A percentile compares a stretch with the other conserved stretches of the same genome.
These are phyloP conservation scores for Thielaviopsis musarum DNA, from an alignment of 2,329 filamentous ascomycete genomes.

Conservation along the genomic window DNA sequence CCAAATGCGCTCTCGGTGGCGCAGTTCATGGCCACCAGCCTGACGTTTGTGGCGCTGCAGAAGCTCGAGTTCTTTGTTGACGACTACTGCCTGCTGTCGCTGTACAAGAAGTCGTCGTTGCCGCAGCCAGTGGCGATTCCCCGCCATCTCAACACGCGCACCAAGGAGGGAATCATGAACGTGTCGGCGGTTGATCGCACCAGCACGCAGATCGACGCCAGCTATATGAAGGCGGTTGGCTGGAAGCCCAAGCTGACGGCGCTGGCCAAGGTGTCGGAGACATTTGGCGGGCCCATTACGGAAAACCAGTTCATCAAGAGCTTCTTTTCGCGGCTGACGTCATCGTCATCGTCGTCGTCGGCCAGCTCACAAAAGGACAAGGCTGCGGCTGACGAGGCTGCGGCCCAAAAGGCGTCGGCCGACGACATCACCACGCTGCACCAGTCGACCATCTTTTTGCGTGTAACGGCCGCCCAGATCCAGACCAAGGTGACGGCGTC, in stretches of 20 bases:
- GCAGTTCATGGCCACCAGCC: constrained; percentile 84
- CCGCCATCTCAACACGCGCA: constrained; percentile 61
- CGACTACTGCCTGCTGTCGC: constrained; percentile 59
- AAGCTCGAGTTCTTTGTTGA: constrained; percentile 83
- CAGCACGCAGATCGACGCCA: constrained; percentile 81
- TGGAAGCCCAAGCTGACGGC: constrained; percentile 48
- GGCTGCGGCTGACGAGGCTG: constrained; percentile 40
- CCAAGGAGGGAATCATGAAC: constrained; percentile 78
- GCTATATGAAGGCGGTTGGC: constrained; percentile 72
- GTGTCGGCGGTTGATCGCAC: constrained; percentile 66
- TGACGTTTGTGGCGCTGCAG: constrained; percentile 86
- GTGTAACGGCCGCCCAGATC: constrained; percentile 71
- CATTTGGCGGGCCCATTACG: constrained; percentile 30
- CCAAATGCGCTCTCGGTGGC: constrained; percentile 74
- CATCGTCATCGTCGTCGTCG: constrained; percentile 31
- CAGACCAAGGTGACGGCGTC: constrained; percentile 54
- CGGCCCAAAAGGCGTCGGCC: constrained; percentile 41
- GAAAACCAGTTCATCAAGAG: constrained; percentile 50
- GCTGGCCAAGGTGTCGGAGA: constrained; percentile 27
- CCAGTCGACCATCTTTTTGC: constrained; percentile 69
- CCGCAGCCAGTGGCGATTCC: constrained; percentile 57
- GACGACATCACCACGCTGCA: constrained; percentile 57
- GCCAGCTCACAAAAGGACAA: constrained; percentile 29
- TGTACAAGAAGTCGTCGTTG: constrained; percentile 76
- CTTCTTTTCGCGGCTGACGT: constrained; percentile 61